These are phyloP conservation scores for Ogataea minuta DNA, from an alignment of 805 yeast genomes.

Conservation along the genomic window DNA sequence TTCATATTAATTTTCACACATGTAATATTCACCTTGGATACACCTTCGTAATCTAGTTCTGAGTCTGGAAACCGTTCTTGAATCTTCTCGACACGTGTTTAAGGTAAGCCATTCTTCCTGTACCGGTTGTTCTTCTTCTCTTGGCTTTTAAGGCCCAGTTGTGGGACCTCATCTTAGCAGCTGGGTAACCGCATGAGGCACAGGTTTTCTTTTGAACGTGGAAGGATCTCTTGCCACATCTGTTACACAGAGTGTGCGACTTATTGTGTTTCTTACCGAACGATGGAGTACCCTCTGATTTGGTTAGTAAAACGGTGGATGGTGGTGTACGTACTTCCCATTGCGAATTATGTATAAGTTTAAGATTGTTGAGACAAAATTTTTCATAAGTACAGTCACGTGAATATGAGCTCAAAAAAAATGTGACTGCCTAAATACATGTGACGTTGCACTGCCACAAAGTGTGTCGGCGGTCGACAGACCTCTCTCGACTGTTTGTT, in stretches of 20 bases:
- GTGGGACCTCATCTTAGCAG: conserved; percentile 97
- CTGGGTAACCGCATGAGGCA: conserved; percentile 99
- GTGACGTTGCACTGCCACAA: neutral
- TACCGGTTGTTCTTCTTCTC: conserved; percentile 99
- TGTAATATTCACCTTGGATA: conserved; percentile 15
- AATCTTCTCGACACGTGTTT: conserved; percentile 96
- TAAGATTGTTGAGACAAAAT: conserved; percentile 14
- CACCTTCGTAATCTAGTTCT: conserved; percentile 22
- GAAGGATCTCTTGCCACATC: conserved; percentile 99
- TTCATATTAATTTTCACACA: conserved; percentile 13
- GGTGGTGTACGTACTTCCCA: conserved; percentile 66
- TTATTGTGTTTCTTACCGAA: conserved; percentile 99
- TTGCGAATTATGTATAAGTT: conserved; percentile 41
- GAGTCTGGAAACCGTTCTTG: conserved; percentile 97
- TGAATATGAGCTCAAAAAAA: neutral
- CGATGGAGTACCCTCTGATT: conserved; percentile 98
- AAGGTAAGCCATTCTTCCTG: conserved; percentile 99
- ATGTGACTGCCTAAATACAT: conserved; percentile 11
- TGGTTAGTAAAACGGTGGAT: conserved; percentile 14
- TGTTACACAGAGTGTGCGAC: conserved; percentile 98
- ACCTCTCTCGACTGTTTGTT: conserved; percentile 12
- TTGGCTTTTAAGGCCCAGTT: conserved; percentile 99
- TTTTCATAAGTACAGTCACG: conserved; percentile 14
- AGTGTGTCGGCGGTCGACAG: conserved; percentile 10
- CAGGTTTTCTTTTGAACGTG: conserved; percentile 99